Evolutionary conservation across 108 stramenopile species (phyloP).

Genomic region (Nannochloropsis salina): DNA sequence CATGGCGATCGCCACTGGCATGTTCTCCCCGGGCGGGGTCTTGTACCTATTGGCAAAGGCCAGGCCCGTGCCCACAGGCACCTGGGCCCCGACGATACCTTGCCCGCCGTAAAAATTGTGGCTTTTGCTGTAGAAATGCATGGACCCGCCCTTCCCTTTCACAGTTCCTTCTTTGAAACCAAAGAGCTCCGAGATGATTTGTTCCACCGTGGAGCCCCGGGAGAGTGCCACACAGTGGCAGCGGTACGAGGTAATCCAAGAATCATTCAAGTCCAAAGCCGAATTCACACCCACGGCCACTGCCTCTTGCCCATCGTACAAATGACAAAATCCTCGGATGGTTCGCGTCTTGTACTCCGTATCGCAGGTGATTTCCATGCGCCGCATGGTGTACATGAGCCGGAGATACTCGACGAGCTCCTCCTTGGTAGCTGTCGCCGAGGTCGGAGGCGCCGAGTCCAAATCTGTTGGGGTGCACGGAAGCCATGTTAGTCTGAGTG

Average conservation of each 20-base stretch:
- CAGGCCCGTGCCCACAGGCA: slow-evolving; percentile 90
- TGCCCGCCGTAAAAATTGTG: slow-evolving; percentile 96
- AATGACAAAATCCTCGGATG: slow-evolving; percentile 99
- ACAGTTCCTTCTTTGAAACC: slow-evolving; percentile 52
- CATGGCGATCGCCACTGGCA: slow-evolving; percentile 92
- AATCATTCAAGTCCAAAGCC: slow-evolving; percentile 73
- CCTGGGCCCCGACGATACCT: slow-evolving; percentile 98
- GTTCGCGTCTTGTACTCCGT: slow-evolving; percentile 92
- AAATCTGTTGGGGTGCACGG: not conserved
- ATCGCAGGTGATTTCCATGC: slow-evolving; percentile 99
- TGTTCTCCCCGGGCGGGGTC: slow-evolving; percentile 76
- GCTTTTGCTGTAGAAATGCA: slow-evolving; percentile 99
- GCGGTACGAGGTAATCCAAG: slow-evolving; percentile 93
- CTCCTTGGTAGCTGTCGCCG: slow-evolving; percentile 67
- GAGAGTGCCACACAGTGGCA: slow-evolving; percentile 92
- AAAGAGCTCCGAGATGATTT: slow-evolving; percentile 70
- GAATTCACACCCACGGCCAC: slow-evolving; percentile 90
- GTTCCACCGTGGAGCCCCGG: slow-evolving; percentile 78
- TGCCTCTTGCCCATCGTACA: slow-evolving; percentile 99
- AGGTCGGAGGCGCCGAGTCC: slow-evolving; percentile 17
- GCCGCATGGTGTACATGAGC: slow-evolving; percentile 98
- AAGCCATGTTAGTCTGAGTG: too few species aligned
- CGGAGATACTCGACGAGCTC: slow-evolving; percentile 84
- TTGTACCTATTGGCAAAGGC: slow-evolving; percentile 97
- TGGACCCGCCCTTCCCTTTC: slow-evolving; percentile 95